Evolutionary conservation across 1,284 basidiomycete species (phyloP).

Genomic region (Entoloma clypeatum): DNA sequence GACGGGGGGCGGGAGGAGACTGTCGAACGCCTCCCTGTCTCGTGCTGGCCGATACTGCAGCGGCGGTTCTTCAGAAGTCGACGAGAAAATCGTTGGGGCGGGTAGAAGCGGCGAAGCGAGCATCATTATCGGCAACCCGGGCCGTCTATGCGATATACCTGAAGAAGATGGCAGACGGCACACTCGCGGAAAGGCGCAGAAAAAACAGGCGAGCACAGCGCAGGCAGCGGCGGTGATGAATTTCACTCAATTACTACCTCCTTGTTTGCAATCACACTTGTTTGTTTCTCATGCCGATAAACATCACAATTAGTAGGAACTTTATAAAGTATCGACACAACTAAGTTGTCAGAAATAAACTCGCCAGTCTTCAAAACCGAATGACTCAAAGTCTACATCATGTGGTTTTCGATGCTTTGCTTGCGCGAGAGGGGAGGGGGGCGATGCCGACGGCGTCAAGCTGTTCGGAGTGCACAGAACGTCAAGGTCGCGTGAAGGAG

Average conservation of each 20-base stretch:
- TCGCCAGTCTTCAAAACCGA: no score
- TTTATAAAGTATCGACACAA: no score
- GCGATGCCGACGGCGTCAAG: constrained; percentile 6
- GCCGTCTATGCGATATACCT: not conserved
- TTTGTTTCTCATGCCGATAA: no score
- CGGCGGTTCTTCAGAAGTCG: constrained; percentile 44
- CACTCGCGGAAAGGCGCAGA: constrained; percentile 9
- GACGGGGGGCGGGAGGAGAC: constrained; percentile 65
- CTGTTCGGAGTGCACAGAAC: constrained; percentile 6
- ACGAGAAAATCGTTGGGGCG: constrained; percentile 43
- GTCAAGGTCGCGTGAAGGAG: constrained; percentile 8
- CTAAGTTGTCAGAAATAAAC: no score
- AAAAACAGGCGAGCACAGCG: not conserved
- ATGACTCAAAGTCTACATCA: no score
- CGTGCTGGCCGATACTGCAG: constrained; percentile 59
- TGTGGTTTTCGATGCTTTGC: no score
- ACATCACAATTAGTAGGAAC: no score
- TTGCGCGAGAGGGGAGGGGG: constrained; percentile 6
- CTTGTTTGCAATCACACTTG: no score
- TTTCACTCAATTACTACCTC: no score
- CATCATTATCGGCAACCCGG: constrained; percentile 32
- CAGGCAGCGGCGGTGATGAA: not conserved
- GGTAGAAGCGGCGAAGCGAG: constrained; percentile 59
- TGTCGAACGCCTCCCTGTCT: constrained; percentile 71
- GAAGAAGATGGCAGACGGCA: constrained; percentile 5